Percentiles rank a stretch among this genome's conserved stretches.
Evolutionary conservation across 2,329 filamentous ascomycete species (phyloP).

Genomic region (Xylariaceae sp.): DNA sequence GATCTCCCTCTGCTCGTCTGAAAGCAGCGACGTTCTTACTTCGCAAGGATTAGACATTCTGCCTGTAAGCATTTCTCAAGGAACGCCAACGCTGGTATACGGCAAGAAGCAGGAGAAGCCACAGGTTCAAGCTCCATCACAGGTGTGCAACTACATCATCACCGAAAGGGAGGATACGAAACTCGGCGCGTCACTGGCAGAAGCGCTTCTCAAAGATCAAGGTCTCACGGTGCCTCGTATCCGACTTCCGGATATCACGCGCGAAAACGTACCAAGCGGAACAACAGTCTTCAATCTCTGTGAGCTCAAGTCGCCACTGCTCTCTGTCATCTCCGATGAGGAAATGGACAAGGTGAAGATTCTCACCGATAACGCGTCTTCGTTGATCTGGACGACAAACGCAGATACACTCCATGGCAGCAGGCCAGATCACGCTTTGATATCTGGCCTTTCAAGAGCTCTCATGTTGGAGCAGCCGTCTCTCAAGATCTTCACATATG

Average conservation of each 20-base stretch:
- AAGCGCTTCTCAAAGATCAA: not conserved
- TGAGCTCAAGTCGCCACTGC: conserved; percentile 10
- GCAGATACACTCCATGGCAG: conserved; percentile 6
- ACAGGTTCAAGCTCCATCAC: not conserved
- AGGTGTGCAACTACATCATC: conserved; percentile 10
- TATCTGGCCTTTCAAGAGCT: conserved; percentile 10
- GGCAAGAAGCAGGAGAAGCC: not conserved
- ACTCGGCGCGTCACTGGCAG: conserved; percentile 1
- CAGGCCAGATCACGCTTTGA: conserved; percentile 9
- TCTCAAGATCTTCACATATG: conserved; percentile 14
- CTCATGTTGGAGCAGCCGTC: conserved; percentile 20
- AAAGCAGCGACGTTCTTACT: too few species aligned
- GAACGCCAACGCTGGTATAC: not conserved
- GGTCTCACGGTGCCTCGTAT: not conserved
- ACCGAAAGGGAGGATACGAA: conserved; percentile 1
- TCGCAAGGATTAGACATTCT: too few species aligned
- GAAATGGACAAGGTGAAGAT: conserved; percentile 15
- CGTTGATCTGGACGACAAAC: conserved; percentile 15
- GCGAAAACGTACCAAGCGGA: not conserved
- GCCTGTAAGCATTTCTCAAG: too few species aligned
- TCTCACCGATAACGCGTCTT: conserved; percentile 10
- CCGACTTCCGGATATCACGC: conserved; percentile 3
- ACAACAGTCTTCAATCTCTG: conserved; percentile 9
- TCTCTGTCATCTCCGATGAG: conserved; percentile 5
- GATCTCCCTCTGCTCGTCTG: too few species aligned